These are phyloP conservation scores for Hyphopichia pseudoburtonii DNA, from an alignment of 1,139 yeast species.

Conservation along the genomic window DNA sequence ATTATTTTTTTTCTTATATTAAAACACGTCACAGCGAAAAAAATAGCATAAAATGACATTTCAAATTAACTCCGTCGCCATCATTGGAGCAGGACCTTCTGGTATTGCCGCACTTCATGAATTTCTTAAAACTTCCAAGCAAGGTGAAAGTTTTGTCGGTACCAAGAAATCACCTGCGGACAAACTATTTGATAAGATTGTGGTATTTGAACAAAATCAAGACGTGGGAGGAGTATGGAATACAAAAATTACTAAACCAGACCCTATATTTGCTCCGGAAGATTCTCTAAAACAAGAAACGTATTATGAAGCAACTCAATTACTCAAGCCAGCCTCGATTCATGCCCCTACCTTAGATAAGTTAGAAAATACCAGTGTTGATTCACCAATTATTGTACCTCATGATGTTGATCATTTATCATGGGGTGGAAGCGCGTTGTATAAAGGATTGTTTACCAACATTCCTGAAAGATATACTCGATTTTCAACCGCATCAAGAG, in stretches of 20 bases:
- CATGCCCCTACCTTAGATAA: neutral
- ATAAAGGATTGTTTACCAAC: neutral
- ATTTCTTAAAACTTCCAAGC: conserved; percentile 15
- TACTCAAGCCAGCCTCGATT: neutral
- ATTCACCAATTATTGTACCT: neutral
- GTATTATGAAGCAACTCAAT: neutral
- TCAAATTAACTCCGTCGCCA: conserved; percentile 13
- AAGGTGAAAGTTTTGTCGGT: conserved; percentile 14
- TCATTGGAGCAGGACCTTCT: conserved; percentile 20
- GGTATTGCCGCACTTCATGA: conserved; percentile 19
- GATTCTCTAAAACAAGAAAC: neutral
- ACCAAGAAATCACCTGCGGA: conserved; percentile 4
- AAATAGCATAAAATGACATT: neutral
- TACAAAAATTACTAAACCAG: neutral
- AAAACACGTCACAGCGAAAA: neutral
- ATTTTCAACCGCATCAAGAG: neutral
- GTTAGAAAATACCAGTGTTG: neutral
- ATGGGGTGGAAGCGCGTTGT: neutral
- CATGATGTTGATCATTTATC: neutral
- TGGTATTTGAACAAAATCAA: conserved; percentile 7
- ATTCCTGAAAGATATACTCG: neutral
- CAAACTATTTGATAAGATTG: conserved; percentile 6
- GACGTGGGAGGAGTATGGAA: conserved; percentile 8
- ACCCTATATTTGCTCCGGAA: neutral
- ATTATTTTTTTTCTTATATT: too few species aligned